These are phyloP conservation scores for Tolypocladium cylindrosporum DNA, from an alignment of 2,329 filamentous ascomycete species.

Conservation along the genomic window DNA sequence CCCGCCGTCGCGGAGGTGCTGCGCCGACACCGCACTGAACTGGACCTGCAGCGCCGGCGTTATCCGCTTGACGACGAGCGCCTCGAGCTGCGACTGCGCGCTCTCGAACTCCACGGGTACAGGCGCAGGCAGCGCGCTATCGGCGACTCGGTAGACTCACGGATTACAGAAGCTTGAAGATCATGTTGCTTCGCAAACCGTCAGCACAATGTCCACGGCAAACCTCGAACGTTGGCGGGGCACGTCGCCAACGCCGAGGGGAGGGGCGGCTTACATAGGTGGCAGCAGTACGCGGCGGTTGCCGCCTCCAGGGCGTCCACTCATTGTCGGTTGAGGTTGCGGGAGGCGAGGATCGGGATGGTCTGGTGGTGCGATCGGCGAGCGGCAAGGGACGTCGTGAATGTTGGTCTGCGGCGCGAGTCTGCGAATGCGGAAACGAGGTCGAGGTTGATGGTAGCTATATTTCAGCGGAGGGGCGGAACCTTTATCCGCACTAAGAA, in stretches of 20 bases:
- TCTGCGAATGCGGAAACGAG: not conserved
- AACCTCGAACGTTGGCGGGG: not conserved
- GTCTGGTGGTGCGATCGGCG: not conserved
- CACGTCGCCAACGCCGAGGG: not conserved
- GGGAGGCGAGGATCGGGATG: not conserved
- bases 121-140: not conserved
- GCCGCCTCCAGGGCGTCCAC: conserved; percentile 49
- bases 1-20: conserved; percentile 62
- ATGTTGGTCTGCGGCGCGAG: not conserved
- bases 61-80: conserved; percentile 69
- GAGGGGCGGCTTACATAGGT: conserved; percentile 33
- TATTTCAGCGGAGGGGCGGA: conserved; percentile 1
- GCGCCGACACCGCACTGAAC: conserved; percentile 67
- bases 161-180: conserved; percentile 67
- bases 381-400: not conserved
- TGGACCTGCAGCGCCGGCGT: conserved; percentile 71
- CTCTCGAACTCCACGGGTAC: not conserved
- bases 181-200: conserved; percentile 28
- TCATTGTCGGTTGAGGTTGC: conserved; percentile 30
- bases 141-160: conserved; percentile 17
- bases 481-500: not conserved
- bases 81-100: conserved; percentile 68
- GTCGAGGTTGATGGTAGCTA: not conserved
- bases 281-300: conserved; percentile 50
- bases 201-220: not conserved